Conservation (phyloP, 345 rosid genomes). For the Rhizophora apiculata region DNA sequence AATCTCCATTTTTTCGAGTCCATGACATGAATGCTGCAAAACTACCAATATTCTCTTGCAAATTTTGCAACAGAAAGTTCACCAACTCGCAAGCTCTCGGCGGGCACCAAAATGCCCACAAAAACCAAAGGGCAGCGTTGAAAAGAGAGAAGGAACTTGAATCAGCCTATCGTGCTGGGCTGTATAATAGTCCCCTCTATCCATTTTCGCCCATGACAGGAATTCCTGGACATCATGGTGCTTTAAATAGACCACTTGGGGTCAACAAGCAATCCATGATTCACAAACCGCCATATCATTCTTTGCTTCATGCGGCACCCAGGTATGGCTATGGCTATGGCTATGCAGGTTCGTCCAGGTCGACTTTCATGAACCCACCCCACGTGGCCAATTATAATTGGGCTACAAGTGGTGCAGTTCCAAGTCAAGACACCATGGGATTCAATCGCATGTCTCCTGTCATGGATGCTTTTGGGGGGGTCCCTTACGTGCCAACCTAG, state of each 20-base stretch:
- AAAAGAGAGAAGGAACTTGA: neutral
- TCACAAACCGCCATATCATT: neutral
- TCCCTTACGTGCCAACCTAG: no score
- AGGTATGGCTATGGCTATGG: neutral
- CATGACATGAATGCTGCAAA: neutral
- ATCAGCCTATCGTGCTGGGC: neutral
- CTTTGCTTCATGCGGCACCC: neutral
- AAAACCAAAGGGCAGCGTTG: neutral
- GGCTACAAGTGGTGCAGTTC: no score
- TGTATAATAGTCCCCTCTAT: neutral
- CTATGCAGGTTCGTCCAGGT: no score
- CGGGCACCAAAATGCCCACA: slow-evolving; percentile 2
- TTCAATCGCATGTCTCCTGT: no score
- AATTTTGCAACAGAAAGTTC: neutral
- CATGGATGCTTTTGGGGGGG: no score
- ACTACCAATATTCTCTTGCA: neutral
- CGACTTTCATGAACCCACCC: no score
- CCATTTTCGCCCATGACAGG: neutral
- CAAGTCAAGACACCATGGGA: no score
- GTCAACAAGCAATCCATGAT: neutral
- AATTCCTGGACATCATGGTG: neutral
- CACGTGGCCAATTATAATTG: no score
- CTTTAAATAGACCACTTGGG: neutral
- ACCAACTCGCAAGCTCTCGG: neutral
- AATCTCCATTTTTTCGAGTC: neutral